Base-by-base conservation (phyloP, 352 stramenopile genomes). In the Pythium rhizo-oryzae region DNA sequence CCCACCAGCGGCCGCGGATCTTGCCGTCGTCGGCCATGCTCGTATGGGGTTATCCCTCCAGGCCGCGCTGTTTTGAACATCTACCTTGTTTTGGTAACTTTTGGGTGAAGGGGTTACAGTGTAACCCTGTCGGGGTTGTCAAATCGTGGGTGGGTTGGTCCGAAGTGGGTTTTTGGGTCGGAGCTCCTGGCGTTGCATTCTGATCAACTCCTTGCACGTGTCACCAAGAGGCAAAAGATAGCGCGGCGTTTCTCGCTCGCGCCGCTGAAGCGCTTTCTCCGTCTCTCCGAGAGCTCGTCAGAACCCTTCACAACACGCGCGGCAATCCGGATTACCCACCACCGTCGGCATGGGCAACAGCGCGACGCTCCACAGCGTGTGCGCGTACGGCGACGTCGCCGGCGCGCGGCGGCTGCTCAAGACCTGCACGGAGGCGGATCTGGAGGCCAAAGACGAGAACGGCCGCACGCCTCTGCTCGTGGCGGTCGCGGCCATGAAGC, bases 361-460 rank as follows among this genome's bases (percentile, higher is more conserved):
- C 33, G 71, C 89, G 70, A 93, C 88, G 67, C 75, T 96, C 59
- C 85, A 92, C 69, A 92, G 85, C 73, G 79, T 81, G n/a, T 94
- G 86, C 67, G 80, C 85, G 59, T 86, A 85, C 62, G 78, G 85
- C 23, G 88, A 96, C 70, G 61, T 96, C 57, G 62, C 47, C 30
- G 67, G 79, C 43, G 77, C 93, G 35, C 76, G 79, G 63, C 67
- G 72, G 19, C 74, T 96, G 67, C 76, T 96, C 8, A 81, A 82
- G 71, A 86, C 74, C 4, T 79, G 73, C 49, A 82, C 81, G 24
- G 65, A 75, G n/a, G 81, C 87, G 47, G 75, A 96, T 59, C 69
- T 96, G 7, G 88, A 96, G 59, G 77, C 77, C 19, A 79, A 71
- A 49, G 86, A 96, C 54, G 85, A 94, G 57, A 86, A 78, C 64